Evolutionary conservation across 202 grass and related monocot genomes (phyloP), one percentile per base, ranked within the genome.

Genomic region (Bolboschoenoplectus hybrid): DNA sequence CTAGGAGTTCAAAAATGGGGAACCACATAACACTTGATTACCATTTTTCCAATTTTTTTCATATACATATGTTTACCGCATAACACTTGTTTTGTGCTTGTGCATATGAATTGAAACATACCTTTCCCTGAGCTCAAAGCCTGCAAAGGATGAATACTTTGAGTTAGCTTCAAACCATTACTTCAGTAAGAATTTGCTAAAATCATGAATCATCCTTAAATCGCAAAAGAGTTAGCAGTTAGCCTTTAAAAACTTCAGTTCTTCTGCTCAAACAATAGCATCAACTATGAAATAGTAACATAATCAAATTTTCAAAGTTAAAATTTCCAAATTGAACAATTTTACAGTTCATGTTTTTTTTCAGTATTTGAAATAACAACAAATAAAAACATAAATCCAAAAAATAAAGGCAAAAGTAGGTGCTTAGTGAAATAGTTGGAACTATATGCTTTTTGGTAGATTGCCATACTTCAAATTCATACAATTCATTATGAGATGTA

Each of bases 61-160:
- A 58, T 56, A 77, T 58, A 12, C 13, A 19, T n/a, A 60, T 60
- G 14, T 7, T 26, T 26, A 26, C 26, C 26, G 0, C 26, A 26
- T 26, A 26, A 26, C 26, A 26, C 26, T 26, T 26, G 26, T 26
- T 43, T 14, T 57, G 35, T 40, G 36, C 55, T 58, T 80, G 75
- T 19, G 16, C 41, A 46, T 38, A 3, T 35, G 8, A 81, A 67
- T 65, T 65, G 80, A 82, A 50, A 58, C 81, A 51, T 82, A 82
- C 81, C 81, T 67, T 67, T 82, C 26, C 62, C 81, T 3, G 81
- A 67, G 81, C 81, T 82, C 45, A 50, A 5, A 68, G 11, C 82
- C 82, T 84, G 82, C 82, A 84, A 84, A 13, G 67, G 3, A 84
- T 50, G 14, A 71, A 84, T 40, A 41, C 36, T 60, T 57, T n/a